phyloP scores from a whole-genome alignment of 257 asterid genomes.

The Ophiorrhiza pumila region DNA sequence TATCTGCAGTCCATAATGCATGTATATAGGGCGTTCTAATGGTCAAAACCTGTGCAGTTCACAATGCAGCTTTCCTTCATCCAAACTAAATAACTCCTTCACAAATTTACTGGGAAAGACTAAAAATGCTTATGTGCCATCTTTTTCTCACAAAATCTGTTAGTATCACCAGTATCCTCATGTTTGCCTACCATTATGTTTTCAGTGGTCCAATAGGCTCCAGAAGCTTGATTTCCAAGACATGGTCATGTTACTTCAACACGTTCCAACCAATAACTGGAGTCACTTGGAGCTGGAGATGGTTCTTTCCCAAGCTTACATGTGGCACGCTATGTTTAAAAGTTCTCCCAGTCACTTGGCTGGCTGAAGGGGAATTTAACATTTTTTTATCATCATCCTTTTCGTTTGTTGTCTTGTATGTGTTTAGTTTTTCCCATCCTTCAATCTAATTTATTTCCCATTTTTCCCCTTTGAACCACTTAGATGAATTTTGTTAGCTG shows the following conservation, averaged over 20 bases:
- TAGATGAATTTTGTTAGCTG: conserved; percentile 6
- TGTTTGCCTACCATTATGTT: background rate
- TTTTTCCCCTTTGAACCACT: conserved; percentile 4
- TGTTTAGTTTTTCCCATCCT: background rate
- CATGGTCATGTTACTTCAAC: conserved; percentile 98
- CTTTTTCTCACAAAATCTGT: background rate
- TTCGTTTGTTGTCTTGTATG: background rate
- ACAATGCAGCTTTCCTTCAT: background rate
- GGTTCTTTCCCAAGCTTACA: conserved; percentile 92
- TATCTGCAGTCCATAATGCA: background rate
- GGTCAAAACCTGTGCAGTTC: background rate
- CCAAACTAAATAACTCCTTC: background rate
- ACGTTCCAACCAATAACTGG: conserved; percentile 85
- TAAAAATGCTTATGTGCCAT: background rate
- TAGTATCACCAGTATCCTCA: background rate
- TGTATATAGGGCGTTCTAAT: too few relatives aligned
- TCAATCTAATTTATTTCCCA: background rate
- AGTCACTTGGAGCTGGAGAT: conserved; percentile 71
- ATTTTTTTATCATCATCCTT: background rate
- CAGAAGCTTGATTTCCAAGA: conserved; percentile 91
- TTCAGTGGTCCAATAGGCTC: conserved; percentile 88
- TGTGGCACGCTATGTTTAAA: conserved; percentile 96
- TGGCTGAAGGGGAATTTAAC: conserved; percentile 33
- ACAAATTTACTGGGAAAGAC: background rate
- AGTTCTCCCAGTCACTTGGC: conserved; percentile 90